Base-by-base conservation (phyloP, 2,329 filamentous ascomycete genomes). In the Cordyceps farinosa region DNA sequence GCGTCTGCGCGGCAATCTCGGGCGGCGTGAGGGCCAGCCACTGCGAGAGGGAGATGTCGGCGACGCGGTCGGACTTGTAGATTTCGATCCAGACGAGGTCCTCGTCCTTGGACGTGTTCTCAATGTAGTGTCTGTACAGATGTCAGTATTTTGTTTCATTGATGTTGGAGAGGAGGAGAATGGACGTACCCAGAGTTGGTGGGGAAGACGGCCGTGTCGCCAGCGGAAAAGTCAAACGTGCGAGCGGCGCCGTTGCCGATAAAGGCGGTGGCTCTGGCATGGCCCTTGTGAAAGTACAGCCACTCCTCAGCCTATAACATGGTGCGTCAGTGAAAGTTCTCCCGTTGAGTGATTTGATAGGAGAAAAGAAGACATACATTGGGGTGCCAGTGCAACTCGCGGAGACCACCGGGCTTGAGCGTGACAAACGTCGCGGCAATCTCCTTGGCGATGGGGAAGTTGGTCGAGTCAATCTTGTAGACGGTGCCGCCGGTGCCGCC, bases 341-440 rank as follows among this genome's bases (percentile, higher is more conserved):
- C 48, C 36, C 5, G 44, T 34, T 3, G 51, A 36, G 34, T 47
- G 48, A 53, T 40, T 42, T 22, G 22, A 22, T 22, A 22, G 22
- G 45, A 8, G 61, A 2, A 47, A 11, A 4, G 11, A 34, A n/a
- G n/a, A 58, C 81, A 74, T 71, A 86, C 84, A 69, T 87, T 89
- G 1, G 87, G 87, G 71, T 89, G 87, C 88, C 87, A 90, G 69
- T 90, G 87, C 36, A 90, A 75, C 74, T 90, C 87, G 34, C 88
- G 77, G 47, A 90, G 73, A 1, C 81, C 87, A 45, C 81, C 81
- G 0, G 88, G 88, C 74, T 88, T 81, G 10, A 90, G 78, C 0
- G 82, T 83, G 1, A 90, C 85, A 65, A 88, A 81, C 0, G 86
- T 84, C 0, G 87, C 84, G 1, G 87, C 87, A 57, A 90, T 84